Evolutionary conservation across 495 filamentous ascomycete genomes (phyloP).

Genomic region (Tuber brumale): DNA sequence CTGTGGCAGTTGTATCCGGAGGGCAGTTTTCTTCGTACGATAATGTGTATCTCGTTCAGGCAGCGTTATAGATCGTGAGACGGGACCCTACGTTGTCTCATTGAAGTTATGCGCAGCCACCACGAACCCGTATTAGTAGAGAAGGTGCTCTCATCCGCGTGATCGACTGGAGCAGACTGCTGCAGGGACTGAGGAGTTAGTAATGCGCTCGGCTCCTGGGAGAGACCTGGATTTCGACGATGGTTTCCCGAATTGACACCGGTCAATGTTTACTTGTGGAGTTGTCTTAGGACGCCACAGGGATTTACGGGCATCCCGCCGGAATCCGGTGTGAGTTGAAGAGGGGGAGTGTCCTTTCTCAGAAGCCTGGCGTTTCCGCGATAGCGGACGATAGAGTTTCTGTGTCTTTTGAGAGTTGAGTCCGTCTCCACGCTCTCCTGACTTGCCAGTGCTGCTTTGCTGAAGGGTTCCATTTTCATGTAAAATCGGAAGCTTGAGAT

Average conservation of each 20-base stretch:
- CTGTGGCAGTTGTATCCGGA: neutral
- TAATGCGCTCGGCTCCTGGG: neutral
- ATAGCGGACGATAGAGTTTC: neutral
- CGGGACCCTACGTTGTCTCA: constrained; percentile 2
- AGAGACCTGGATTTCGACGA: neutral
- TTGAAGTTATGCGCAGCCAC: neutral
- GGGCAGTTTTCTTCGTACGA: neutral
- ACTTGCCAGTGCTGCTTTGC: neutral
- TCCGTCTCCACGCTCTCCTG: neutral
- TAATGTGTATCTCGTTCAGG: neutral
- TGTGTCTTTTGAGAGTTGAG: neutral
- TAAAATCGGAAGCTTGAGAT: neutral
- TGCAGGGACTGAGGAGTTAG: neutral
- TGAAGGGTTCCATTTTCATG: neutral
- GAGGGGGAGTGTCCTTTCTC: neutral
- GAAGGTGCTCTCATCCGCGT: neutral
- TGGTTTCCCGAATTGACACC: neutral
- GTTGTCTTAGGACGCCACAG: neutral
- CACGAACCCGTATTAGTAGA: neutral
- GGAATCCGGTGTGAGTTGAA: neutral
- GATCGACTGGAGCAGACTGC: neutral
- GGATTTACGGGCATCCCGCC: neutral
- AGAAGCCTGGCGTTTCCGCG: neutral
- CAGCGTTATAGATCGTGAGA: constrained; percentile 1
- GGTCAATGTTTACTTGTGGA: neutral